A percentile compares a stretch with the other conserved stretches of the same genome.
Evolutionary conservation across 1,284 basidiomycete genomes (phyloP).

Genomic region (Leccinum huronense): DNA sequence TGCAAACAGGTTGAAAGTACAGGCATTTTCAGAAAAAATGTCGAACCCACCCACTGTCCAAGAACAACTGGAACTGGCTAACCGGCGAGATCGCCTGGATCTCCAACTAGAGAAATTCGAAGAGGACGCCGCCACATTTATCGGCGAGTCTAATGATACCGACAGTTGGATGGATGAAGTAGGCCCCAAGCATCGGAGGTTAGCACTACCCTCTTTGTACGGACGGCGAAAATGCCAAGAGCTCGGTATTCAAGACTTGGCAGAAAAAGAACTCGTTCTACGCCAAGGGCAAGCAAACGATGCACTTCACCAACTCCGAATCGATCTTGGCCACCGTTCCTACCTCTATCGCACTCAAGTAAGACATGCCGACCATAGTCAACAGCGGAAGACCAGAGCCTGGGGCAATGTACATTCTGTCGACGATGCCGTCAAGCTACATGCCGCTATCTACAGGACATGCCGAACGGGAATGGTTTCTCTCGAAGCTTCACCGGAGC

Average conservation of each 20-base stretch:
- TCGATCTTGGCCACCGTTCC: background rate
- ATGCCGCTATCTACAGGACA: too few species aligned
- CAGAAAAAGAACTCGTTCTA: background rate
- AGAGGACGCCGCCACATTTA: background rate
- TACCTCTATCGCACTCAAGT: background rate
- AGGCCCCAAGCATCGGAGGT: background rate
- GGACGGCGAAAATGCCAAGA: background rate
- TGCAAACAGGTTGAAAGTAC: background rate
- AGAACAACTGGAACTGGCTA: background rate
- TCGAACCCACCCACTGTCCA: background rate
- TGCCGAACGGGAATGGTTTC: too few species aligned
- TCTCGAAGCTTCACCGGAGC: too few species aligned
- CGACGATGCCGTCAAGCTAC: too few species aligned
- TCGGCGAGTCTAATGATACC: background rate
- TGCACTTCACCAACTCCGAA: background rate
- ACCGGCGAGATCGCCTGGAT: background rate
- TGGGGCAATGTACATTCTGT: too few species aligned
- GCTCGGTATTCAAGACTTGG: background rate
- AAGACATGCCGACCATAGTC: too few species aligned
- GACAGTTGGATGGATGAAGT: background rate
- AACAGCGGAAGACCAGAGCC: too few species aligned
- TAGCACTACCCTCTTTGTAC: background rate
- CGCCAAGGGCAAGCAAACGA: background rate
- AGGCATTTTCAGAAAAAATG: background rate
- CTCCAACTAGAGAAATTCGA: background rate